These are phyloP conservation scores for Osmozyma mogii DNA, from an alignment of 805 yeast species.

Conservation along the genomic window DNA sequence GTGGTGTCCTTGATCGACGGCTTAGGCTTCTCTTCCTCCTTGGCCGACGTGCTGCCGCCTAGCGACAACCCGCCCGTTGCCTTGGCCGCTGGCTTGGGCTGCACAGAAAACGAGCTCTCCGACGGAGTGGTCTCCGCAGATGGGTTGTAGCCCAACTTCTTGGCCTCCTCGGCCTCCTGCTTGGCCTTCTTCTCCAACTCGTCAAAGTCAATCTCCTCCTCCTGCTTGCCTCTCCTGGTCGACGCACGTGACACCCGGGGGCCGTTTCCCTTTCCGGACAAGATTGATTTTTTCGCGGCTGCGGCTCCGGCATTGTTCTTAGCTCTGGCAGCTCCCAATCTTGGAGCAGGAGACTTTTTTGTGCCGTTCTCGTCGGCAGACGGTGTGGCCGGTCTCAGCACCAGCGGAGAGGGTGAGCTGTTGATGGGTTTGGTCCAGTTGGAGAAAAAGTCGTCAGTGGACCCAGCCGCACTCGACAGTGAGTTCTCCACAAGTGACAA, in stretches of 20 bases:
- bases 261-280: slow-evolving; percentile 45
- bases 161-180: slow-evolving; percentile 68
- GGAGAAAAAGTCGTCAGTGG: slow-evolving; percentile 81
- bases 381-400: slow-evolving; percentile 40
- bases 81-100: not conserved
- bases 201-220: slow-evolving; percentile 48
- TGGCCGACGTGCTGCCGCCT: not conserved
- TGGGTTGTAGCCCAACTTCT: slow-evolving; percentile 47
- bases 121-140: not conserved
- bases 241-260: slow-evolving; percentile 51
- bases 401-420: slow-evolving; percentile 44
- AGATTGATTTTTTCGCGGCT: slow-evolving; percentile 23
- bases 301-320: slow-evolving; percentile 8
- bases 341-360: slow-evolving; percentile 10
- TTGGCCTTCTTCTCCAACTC: slow-evolving; percentile 71
- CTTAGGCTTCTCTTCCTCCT: not conserved
- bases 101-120: not conserved
- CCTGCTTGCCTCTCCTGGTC: slow-evolving; percentile 41
- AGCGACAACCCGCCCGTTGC: not conserved
- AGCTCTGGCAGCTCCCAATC: slow-evolving; percentile 22
- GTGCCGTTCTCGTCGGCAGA: slow-evolving; percentile 23
- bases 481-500: slow-evolving; percentile 21
- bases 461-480: slow-evolving; percentile 29
- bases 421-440: slow-evolving; percentile 80
- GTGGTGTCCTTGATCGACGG: slow-evolving; percentile 41